Percentiles rank a stretch among this genome's conserved stretches.
Evolutionary conservation across 208 protist genomes (phyloP).

Genomic region (Leishmania amazonensis): DNA sequence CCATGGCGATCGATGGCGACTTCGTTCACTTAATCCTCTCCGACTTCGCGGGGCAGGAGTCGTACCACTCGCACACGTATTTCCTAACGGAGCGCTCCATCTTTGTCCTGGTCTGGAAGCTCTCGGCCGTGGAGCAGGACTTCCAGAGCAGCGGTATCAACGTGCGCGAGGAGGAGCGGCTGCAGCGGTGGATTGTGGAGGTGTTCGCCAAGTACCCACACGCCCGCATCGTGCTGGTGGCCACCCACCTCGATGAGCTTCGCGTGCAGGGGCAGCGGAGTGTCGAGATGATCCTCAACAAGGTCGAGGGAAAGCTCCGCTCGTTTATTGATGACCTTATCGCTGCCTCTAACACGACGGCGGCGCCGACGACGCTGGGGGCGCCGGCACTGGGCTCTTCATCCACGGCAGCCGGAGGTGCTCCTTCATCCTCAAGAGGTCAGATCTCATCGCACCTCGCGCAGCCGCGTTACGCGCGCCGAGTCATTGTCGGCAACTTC

Average conservation of each 20-base stretch:
- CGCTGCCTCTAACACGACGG: slow-evolving; percentile 22
- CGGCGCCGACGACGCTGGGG: slow-evolving; percentile 2
- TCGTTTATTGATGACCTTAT: slow-evolving; percentile 67
- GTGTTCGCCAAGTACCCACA: slow-evolving; percentile 86
- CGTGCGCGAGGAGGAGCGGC: slow-evolving; percentile 74
- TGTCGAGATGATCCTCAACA: slow-evolving; percentile 88
- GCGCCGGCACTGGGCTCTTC: not conserved
- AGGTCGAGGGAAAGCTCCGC: slow-evolving; percentile 71
- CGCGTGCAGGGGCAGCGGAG: slow-evolving; percentile 77
- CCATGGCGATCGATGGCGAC: slow-evolving; percentile 58
- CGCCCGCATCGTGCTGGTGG: slow-evolving; percentile 78
- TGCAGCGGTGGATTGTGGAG: slow-evolving; percentile 87
- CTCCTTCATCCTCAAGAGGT: not conserved
- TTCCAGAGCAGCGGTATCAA: slow-evolving; percentile 83
- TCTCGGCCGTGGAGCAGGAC: slow-evolving; percentile 87
- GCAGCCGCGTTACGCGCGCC: slow-evolving; percentile 25
- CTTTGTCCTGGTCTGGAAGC: slow-evolving; percentile 91
- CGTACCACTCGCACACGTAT: slow-evolving; percentile 86
- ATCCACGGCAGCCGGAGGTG: not conserved
- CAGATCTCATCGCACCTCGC: not conserved
- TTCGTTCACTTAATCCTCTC: slow-evolving; percentile 68
- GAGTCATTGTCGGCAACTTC: slow-evolving; percentile 80
- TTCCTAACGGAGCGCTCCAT: slow-evolving; percentile 88
- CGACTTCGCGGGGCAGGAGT: slow-evolving; percentile 90
- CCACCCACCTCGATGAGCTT: slow-evolving; percentile 90